A percentile compares a stretch with the other conserved stretches of the same genome.
Evolutionary conservation across 73 alveolate genomes (phyloP).

Genomic region (Stentor roeselii): DNA sequence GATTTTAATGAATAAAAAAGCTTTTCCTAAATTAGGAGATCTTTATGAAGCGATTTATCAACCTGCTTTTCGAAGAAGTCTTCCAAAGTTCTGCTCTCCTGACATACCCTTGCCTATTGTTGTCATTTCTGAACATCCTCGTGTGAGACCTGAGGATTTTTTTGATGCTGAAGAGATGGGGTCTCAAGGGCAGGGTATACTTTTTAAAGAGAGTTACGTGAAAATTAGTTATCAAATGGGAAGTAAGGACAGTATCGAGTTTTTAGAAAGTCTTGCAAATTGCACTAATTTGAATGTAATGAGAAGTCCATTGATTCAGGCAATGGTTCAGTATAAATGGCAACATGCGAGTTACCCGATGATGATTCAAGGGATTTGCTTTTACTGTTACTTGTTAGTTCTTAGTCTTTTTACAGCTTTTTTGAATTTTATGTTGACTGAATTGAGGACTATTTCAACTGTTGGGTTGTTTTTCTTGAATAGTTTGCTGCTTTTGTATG

Average conservation of each 20-base stretch:
- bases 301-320: conserved; percentile 13
- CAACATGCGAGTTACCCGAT: conserved; percentile 6
- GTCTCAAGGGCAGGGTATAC: background rate
- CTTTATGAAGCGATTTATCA: conserved; percentile 2
- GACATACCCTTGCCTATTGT: conserved; percentile 7
- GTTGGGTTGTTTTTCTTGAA: background rate
- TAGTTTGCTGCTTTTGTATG: background rate
- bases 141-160: conserved; percentile 21
- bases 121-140: background rate
- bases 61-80: background rate
- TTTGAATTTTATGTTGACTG: background rate
- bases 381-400: background rate
- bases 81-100: background rate
- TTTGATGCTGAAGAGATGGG: background rate
- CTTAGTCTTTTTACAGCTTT: conserved; percentile 17
- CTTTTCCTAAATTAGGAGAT: background rate
- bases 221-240: conserved; percentile 12
- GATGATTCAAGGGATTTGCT: conserved; percentile 4
- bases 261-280: background rate
- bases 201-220: conserved; percentile 10
- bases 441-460: no score
- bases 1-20: conserved; percentile 18
- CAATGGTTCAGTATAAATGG: conserved; percentile 18
- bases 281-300: conserved; percentile 2
- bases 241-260: conserved; percentile 17